These are phyloP conservation scores for Phytomonas francai DNA, from an alignment of 208 protist species.

Conservation along the genomic window DNA sequence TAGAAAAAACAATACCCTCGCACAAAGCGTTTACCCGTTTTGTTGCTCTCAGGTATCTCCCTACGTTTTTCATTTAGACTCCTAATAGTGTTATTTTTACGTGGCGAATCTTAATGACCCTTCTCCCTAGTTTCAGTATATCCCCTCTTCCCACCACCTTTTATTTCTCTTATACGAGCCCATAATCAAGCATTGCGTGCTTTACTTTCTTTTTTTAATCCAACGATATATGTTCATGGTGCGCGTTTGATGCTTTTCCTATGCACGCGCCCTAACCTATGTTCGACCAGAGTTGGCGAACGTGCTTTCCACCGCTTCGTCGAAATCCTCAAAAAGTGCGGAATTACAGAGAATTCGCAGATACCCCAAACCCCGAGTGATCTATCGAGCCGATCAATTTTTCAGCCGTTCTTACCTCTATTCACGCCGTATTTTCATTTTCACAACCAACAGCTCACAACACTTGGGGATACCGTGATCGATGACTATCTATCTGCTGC, in stretches of 20 bases:
- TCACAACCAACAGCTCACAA: slow-evolving; percentile 67
- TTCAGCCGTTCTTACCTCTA: slow-evolving; percentile 31
- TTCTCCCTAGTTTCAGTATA: slow-evolving; percentile 13
- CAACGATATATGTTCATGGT: not conserved
- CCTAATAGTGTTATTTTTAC: not conserved
- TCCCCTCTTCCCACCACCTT: not conserved
- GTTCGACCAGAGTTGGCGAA: not conserved
- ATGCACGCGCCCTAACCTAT: not conserved
- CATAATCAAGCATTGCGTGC: not conserved
- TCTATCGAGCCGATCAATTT: slow-evolving; percentile 1
- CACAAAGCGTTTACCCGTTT: not conserved
- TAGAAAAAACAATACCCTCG: not conserved
- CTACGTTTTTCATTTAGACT: not conserved
- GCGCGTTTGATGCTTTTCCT: not conserved
- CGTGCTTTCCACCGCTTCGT: not conserved
- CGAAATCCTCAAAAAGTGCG: not conserved
- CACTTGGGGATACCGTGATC: slow-evolving; percentile 57
- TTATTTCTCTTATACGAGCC: not conserved
- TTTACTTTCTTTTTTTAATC: not conserved
- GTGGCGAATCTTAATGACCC: not conserved
- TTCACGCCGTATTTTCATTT: slow-evolving; percentile 54
- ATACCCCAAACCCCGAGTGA: slow-evolving; percentile 7
- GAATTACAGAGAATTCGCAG: not conserved
- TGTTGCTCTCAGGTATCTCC: not conserved
- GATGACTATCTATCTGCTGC: slow-evolving; percentile 54